Conservation (phyloP, 2,329 filamentous ascomycete species). For the Metarhizium anisopliae region DNA sequence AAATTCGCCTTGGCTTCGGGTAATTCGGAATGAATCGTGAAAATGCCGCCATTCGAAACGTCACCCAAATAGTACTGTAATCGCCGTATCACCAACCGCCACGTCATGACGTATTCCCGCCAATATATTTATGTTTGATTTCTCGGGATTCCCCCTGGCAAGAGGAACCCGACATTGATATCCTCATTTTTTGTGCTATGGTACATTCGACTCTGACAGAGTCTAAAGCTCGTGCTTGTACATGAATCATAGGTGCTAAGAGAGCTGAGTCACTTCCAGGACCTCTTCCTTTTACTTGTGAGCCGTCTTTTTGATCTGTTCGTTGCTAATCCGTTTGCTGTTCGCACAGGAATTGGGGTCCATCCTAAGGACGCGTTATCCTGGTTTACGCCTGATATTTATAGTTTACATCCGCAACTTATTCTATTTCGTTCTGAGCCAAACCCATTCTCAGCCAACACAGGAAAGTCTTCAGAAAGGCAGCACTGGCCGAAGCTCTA, state of each 20-base stretch:
- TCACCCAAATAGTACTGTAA: slow-evolving; percentile 21
- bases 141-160: neutral
- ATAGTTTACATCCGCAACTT: neutral
- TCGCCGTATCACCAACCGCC: slow-evolving; percentile 15
- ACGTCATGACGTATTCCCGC: neutral
- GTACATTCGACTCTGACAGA: neutral
- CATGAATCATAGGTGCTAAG: neutral
- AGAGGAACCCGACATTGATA: neutral
- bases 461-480: too few relatives aligned
- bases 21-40: slow-evolving; percentile 24
- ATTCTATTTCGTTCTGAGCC: too few relatives aligned
- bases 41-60: slow-evolving; percentile 20
- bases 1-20: slow-evolving; percentile 8
- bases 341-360: neutral
- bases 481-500: neutral
- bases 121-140: neutral
- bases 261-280: neutral
- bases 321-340: neutral
- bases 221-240: neutral
- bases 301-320: neutral
- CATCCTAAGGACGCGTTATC: neutral
- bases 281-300: neutral
- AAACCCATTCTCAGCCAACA: too few relatives aligned
- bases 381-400: neutral
- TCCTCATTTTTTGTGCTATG: neutral